phyloP scores from a whole-genome alignment of 805 yeast species.

The Clavispora phyllophila region DNA sequence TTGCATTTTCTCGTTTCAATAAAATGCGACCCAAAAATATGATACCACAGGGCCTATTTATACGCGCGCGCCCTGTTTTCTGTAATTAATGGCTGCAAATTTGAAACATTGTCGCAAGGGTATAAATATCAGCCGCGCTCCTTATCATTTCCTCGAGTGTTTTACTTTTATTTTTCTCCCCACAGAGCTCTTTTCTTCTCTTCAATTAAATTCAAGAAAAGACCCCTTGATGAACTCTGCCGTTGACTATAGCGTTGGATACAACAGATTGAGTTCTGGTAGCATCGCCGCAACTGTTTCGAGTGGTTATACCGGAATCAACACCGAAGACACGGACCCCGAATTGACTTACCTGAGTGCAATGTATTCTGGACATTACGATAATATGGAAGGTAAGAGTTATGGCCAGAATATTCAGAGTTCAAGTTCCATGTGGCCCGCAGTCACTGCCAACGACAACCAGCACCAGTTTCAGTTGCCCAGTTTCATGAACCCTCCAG shows the following conservation, averaged over 20 bases:
- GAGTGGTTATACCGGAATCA: conserved; percentile 11
- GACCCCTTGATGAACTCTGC: not conserved
- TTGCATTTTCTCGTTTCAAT: too few relatives aligned
- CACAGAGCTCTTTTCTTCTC: not conserved
- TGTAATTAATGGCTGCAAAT: conserved; percentile 3
- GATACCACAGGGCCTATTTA: not conserved
- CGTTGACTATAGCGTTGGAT: conserved; percentile 2
- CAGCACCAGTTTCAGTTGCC: conserved; percentile 15
- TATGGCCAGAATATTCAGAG: conserved; percentile 5
- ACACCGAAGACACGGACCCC: conserved; percentile 11
- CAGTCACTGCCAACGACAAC: not conserved
- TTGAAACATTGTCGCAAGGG: not conserved
- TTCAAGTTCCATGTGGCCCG: conserved; percentile 1
- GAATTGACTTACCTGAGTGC: conserved; percentile 8
- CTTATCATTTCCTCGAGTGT: not conserved
- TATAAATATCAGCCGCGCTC: not conserved
- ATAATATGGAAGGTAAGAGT: conserved; percentile 4
- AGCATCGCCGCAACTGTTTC: conserved; percentile 14
- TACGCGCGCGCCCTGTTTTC: not conserved
- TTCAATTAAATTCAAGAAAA: not conserved
- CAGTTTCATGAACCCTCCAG: conserved; percentile 9
- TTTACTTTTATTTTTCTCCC: not conserved
- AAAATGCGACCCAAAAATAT: not conserved
- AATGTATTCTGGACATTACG: conserved; percentile 5
- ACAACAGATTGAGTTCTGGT: conserved; percentile 10